Evolutionary conservation across 495 filamentous ascomycete genomes (phyloP).

Genomic region (Neohortaea acidophila): DNA sequence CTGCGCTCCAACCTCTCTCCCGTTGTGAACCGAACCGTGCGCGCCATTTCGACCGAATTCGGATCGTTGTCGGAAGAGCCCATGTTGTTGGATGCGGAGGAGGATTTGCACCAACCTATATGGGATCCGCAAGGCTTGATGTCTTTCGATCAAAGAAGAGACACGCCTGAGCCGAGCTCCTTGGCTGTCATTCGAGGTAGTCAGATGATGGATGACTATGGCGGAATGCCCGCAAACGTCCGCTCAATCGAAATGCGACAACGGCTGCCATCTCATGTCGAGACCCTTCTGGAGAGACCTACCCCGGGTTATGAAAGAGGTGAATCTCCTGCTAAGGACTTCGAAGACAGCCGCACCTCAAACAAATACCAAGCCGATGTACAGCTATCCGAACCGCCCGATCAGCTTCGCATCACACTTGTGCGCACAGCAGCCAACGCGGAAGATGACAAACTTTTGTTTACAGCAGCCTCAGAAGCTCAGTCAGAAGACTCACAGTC

Average conservation of each 20-base stretch:
- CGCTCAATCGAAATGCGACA: not conserved
- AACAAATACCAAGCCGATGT: not conserved
- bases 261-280: not conserved
- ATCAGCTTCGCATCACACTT: not conserved
- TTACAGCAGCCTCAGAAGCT: not conserved
- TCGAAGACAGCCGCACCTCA: not conserved
- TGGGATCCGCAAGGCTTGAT: not conserved
- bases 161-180: not conserved
- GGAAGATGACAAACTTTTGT: not conserved
- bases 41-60: slow-evolving; percentile 5
- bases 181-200: not conserved
- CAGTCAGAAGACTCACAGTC: not conserved
- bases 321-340: not conserved
- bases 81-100: slow-evolving; percentile 23
- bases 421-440: not conserved
- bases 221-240: not conserved
- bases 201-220: not conserved
- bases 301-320: too few species aligned
- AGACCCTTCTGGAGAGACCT: not conserved
- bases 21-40: slow-evolving; percentile 7
- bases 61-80: slow-evolving; percentile 19
- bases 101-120: not conserved
- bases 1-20: slow-evolving; percentile 9
- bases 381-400: not conserved
- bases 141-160: not conserved